Percentiles rank a stretch among this genome's conserved stretches.
Evolutionary conservation across 1,284 basidiomycete genomes (phyloP).

Genomic region (Ustilago cynodontis): DNA sequence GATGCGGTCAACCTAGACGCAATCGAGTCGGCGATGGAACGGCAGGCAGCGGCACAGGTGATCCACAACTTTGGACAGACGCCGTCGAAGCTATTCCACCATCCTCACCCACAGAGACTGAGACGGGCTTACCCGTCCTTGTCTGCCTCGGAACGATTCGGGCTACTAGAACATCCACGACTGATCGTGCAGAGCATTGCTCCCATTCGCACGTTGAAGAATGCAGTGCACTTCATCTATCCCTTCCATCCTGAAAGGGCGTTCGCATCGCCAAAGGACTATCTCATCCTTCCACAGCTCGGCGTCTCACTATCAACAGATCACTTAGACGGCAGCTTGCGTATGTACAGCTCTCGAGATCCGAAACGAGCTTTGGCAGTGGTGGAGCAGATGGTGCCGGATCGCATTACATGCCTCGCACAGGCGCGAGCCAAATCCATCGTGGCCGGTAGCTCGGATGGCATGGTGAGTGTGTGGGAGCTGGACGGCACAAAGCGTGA

Average conservation of each 20-base stretch:
- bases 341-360: slow-evolving; percentile 71
- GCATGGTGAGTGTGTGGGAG: slow-evolving; percentile 53
- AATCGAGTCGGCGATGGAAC: slow-evolving; percentile 85
- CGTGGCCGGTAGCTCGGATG: slow-evolving; percentile 77
- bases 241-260: slow-evolving; percentile 77
- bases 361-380: slow-evolving; percentile 76
- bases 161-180: slow-evolving; percentile 80
- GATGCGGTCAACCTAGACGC: slow-evolving; percentile 74
- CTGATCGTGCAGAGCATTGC: slow-evolving; percentile 67
- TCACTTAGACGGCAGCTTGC: slow-evolving; percentile 73
- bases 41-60: slow-evolving; percentile 91
- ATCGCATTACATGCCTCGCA: slow-evolving; percentile 73
- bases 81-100: slow-evolving; percentile 78
- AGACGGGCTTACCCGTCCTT: slow-evolving; percentile 47
- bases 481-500: slow-evolving; percentile 41
- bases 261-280: slow-evolving; percentile 77
- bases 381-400: slow-evolving; percentile 66
- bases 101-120: slow-evolving; percentile 82
- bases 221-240: slow-evolving; percentile 73
- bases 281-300: slow-evolving; percentile 76
- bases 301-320: slow-evolving; percentile 79
- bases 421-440: slow-evolving; percentile 80
- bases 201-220: slow-evolving; percentile 64
- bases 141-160: slow-evolving; percentile 72
- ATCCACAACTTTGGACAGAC: slow-evolving; percentile 83